These are phyloP conservation scores for Nepenthes mirabilis DNA, from an alignment of 148 eudicot genomes.

Conservation along the genomic window DNA sequence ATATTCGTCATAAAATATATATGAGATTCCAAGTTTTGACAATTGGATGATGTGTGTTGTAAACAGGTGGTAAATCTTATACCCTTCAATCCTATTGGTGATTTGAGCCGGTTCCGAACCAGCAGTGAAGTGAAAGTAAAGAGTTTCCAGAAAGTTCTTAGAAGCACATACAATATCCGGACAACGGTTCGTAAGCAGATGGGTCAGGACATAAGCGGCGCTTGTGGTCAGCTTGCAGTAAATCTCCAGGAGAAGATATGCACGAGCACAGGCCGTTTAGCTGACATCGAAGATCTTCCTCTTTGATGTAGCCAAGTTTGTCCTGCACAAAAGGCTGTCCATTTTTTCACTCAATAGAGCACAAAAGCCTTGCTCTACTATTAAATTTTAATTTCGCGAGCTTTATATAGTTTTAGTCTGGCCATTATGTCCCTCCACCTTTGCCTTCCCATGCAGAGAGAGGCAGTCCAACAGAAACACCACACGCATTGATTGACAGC, in stretches of 20 bases:
- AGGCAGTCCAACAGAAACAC: too few species aligned
- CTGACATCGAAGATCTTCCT: constrained; percentile 88
- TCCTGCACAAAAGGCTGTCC: too few species aligned
- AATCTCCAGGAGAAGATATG: constrained; percentile 30
- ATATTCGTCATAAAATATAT: too few species aligned
- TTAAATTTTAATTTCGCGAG: too few species aligned
- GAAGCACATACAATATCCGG: constrained; percentile 53
- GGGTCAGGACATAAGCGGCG: constrained; percentile 99
- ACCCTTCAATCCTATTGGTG: constrained; percentile 86
- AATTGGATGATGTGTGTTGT: not conserved
- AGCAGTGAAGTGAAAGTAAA: constrained; percentile 54
- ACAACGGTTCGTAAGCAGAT: constrained; percentile 90
- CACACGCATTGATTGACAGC: too few species aligned
- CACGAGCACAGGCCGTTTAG: constrained; percentile 17
- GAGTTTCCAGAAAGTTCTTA: constrained; percentile 55
- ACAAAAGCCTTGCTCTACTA: too few species aligned
- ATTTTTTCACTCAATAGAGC: too few species aligned
- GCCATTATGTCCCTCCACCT: too few species aligned
- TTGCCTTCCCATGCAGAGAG: too few species aligned
- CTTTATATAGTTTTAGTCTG: too few species aligned
- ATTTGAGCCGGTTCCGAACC: constrained; percentile 45
- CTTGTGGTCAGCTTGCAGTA: constrained; percentile 92
- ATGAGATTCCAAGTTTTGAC: too few species aligned
- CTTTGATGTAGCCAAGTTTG: constrained; percentile 9
- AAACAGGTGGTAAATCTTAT: constrained; percentile 77